Percentiles rank a stretch among this genome's conserved stretches.
phyloP scores from a whole-genome alignment of 352 stramenopile genomes.

The Achlya hypogyna region DNA sequence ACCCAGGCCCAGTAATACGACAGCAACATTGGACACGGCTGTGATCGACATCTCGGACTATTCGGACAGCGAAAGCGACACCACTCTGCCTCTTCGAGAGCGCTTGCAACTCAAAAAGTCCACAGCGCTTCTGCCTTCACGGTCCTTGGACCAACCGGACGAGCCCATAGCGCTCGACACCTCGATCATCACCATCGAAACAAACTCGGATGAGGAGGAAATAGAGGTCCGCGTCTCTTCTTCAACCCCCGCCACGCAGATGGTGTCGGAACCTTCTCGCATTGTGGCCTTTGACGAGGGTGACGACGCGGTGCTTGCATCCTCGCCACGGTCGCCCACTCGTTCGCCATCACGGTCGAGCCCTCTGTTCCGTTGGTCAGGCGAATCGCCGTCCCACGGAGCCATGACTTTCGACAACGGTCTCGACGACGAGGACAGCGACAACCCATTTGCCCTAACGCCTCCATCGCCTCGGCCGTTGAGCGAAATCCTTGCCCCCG shows the following conservation, averaged over 20 bases:
- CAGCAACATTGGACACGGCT: not conserved
- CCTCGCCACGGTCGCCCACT: not conserved
- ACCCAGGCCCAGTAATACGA: too few species aligned
- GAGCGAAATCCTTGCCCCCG: too few species aligned
- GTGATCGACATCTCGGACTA: not conserved
- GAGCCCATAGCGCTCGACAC: not conserved
- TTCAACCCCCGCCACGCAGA: not conserved
- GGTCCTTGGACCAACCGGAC: not conserved
- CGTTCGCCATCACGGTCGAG: not conserved
- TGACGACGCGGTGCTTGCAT: not conserved
- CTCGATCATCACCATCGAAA: constrained; percentile 15
- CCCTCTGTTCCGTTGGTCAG: not conserved
- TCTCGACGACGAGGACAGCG: not conserved
- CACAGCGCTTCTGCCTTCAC: not conserved
- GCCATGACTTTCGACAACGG: too few species aligned
- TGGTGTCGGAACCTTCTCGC: too few species aligned
- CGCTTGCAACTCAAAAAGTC: not conserved
- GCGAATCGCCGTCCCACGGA: too few species aligned
- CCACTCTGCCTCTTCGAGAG: not conserved
- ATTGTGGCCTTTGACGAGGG: not conserved
- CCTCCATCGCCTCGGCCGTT: not conserved
- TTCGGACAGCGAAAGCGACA: not conserved
- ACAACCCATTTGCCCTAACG: not conserved
- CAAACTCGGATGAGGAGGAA: not conserved
- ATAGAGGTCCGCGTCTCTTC: not conserved